Evolutionary conservation across 2,329 filamentous ascomycete species (phyloP).

Genomic region (Cladosporium sp.): DNA sequence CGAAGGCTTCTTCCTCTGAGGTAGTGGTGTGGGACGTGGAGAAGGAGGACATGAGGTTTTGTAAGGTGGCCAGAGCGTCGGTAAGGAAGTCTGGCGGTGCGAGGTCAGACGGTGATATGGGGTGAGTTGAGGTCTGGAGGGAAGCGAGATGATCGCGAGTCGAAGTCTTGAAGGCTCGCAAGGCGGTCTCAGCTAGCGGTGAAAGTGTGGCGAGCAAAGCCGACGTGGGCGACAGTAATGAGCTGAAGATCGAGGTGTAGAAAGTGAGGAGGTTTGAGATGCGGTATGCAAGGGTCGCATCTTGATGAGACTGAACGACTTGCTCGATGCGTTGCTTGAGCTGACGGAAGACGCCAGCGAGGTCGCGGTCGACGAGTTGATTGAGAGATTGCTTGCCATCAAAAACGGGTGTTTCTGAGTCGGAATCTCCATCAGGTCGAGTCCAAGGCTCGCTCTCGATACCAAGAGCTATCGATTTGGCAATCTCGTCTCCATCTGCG

Average conservation of each 20-base stretch:
- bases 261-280: slow-evolving; percentile 85
- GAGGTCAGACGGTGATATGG: slow-evolving; percentile 67
- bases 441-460: slow-evolving; percentile 78
- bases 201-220: slow-evolving; percentile 65
- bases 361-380: slow-evolving; percentile 79
- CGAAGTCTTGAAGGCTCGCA: slow-evolving; percentile 76
- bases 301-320: slow-evolving; percentile 87
- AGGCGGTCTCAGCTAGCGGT: slow-evolving; percentile 68
- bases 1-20: slow-evolving; percentile 48
- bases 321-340: slow-evolving; percentile 87
- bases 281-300: slow-evolving; percentile 82
- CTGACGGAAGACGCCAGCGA: slow-evolving; percentile 75
- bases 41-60: slow-evolving; percentile 77
- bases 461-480: slow-evolving; percentile 73
- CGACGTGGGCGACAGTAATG: slow-evolving; percentile 67
- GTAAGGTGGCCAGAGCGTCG: slow-evolving; percentile 74
- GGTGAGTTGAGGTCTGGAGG: slow-evolving; percentile 63
- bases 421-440: slow-evolving; percentile 49
- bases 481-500: slow-evolving; percentile 82
- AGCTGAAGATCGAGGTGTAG: slow-evolving; percentile 80
- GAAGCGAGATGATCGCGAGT: slow-evolving; percentile 76
- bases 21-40: slow-evolving; percentile 68
- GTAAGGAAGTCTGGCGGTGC: slow-evolving; percentile 74
- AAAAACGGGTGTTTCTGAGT: slow-evolving; percentile 50
- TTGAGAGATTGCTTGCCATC: slow-evolving; percentile 78